Evolutionary conservation across 2,329 filamentous ascomycete species (phyloP), one percentile per base, ranked within the genome.

Genomic region (Arachnopeziza araneosa): DNA sequence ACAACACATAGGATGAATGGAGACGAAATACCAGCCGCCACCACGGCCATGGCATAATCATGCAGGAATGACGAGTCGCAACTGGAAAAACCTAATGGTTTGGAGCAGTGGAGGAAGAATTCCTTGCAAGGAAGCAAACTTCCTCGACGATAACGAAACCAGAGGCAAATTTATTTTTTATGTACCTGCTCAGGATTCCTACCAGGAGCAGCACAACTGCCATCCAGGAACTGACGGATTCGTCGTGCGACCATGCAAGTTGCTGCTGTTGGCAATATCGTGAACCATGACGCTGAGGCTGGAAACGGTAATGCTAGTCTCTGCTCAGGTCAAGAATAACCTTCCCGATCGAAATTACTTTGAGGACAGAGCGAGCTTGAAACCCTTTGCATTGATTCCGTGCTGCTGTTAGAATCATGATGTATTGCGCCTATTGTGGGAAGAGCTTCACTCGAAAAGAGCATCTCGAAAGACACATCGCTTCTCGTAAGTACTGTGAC

Each of bases 371-470:
- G 12, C 36, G 12, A 44, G 36, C 5, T 44, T 44, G 36, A 44
- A 66, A 57, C 58, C 9, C n/a, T 44, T 6, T 44, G 6, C 36
- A 44, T 44, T 44, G 36, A 44, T 19, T 44, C 36, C 6, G 36
- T 44, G 36, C 17, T 44, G 6, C 6, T 44, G 12, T 19, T 2
- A 44, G 36, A 14, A 44, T 14, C 36, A 76, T 76, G 74, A 74
- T 82, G 54, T 83, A 74, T 68, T 83, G 80, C 65, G 74, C 80
- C 21, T 82, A 82, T 66, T 83, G 80, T 67, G 80, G 80, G 58
- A 82, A 80, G 72, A 74, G 72, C 66, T 83, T 83, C 69, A 82
- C 79, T 55, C 76, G 80, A 66, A 83, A 83, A 68, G 80, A 83
- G 65, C 80, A 83, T 67, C 70, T 83, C n/a, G 80, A 83, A 65